These are phyloP conservation scores for Aspergillus costaricaensis DNA, from an alignment of 2,329 filamentous ascomycete genomes.

Conservation along the genomic window DNA sequence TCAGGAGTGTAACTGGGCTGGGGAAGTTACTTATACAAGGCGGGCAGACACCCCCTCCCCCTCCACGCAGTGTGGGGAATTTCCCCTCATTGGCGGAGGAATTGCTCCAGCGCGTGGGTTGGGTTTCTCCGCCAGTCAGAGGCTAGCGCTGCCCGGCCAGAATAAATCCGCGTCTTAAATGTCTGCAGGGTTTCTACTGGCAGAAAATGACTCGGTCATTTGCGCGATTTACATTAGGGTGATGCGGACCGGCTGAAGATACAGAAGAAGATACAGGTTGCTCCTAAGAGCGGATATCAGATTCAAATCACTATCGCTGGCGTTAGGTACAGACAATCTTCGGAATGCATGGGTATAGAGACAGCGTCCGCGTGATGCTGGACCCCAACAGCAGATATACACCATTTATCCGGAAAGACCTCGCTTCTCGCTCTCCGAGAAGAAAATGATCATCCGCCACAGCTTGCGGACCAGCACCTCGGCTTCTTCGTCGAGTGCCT, in stretches of 20 bases:
- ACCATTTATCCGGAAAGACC: slow-evolving; percentile 67
- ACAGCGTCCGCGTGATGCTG: neutral
- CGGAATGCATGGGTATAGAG: neutral
- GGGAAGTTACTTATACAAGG: slow-evolving; percentile 1
- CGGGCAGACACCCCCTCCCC: neutral
- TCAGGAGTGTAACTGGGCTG: neutral
- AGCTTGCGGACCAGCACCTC: slow-evolving; percentile 93
- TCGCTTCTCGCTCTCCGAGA: slow-evolving; percentile 89
- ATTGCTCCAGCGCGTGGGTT: slow-evolving; percentile 14
- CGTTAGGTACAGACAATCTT: neutral
- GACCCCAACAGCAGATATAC: neutral
- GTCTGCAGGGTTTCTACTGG: neutral
- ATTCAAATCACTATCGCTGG: slow-evolving; percentile 2
- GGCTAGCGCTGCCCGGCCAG: neutral
- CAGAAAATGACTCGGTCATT: too few relatives aligned
- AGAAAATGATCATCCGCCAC: slow-evolving; percentile 98
- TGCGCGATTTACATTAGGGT: neutral
- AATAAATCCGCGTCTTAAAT: neutral
- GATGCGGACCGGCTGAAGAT: neutral
- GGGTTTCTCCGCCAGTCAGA: slow-evolving; percentile 28
- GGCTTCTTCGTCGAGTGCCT: slow-evolving; percentile 92
- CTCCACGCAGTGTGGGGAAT: slow-evolving; percentile 12
- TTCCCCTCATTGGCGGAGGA: slow-evolving; percentile 29
- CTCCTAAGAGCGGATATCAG: slow-evolving; percentile 9
- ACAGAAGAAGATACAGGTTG: neutral